Evolutionary conservation across 148 eudicot species (phyloP), one percentile per base, ranked within the genome.

Genomic region (Dianthus caryophyllus): DNA sequence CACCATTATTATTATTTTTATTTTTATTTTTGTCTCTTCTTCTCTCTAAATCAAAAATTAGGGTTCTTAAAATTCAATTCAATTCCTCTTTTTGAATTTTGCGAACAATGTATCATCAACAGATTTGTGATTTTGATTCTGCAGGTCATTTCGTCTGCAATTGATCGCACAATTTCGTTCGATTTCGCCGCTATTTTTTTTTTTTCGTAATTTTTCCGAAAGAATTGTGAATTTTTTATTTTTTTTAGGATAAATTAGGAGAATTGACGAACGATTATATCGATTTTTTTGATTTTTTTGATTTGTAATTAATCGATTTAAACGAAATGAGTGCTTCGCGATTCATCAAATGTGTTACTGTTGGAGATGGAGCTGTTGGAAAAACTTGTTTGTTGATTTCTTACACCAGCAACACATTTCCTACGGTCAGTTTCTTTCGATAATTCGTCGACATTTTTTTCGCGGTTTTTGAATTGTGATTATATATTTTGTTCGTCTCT

Each of bases 331-430:
- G 97, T 75, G 97, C 97, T 49, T 88, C 97, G 30, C 83, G 95
- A 81, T 91, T 91, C 80, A 85, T 90, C 64, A 90, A 90, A 74
- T 90, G 97, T 68, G 97, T 90, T 46, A 90, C 97, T 21, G 97
- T 90, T 2, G 97, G 97, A 9, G 97, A 90, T 52, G 97, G 97
- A 38, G 97, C 97, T 52, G 97, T 90, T 11, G 97, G 97, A 27
- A 90, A 90, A 73, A 90, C 97, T 39, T 90, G 97, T 66, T 81
- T 90, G 73, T 78, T 90, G 77, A 90, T 90, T 69, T 90, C 97
- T 16, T 90, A 90, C 85, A 90, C 97, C 85, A 91, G 97, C 89
- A 91, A 86, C 71, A 91, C 97, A 30, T 91, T 91, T 54, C 97
- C 97, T 48, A 88, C 97, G 79, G 97, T 90, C 26, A 67, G 77